phyloP scores from a whole-genome alignment of 1,139 yeast genomes.

The Debaryomyces sp. region DNA sequence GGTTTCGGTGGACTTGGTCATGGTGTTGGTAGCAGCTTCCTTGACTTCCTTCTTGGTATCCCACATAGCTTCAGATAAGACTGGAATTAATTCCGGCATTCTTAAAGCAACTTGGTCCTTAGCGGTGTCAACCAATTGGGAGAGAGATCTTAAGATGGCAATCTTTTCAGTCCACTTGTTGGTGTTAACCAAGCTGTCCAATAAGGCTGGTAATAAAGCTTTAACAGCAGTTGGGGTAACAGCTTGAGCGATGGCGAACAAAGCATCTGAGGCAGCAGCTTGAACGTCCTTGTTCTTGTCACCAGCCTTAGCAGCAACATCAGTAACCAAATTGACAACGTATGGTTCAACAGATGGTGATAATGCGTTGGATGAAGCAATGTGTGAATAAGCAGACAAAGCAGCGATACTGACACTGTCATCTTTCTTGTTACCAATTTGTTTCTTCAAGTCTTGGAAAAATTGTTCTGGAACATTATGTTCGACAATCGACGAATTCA shows the following conservation, averaged over 20 bases:
- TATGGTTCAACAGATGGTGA: slow-evolving; percentile 95
- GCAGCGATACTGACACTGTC: slow-evolving; percentile 68
- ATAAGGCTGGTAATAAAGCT: slow-evolving; percentile 81
- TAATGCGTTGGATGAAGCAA: slow-evolving; percentile 78
- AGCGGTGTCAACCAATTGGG: slow-evolving; percentile 91
- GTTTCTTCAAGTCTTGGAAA: slow-evolving; percentile 74
- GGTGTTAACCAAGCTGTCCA: slow-evolving; percentile 68
- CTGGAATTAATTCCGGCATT: slow-evolving; percentile 99
- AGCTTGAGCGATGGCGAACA: slow-evolving; percentile 75
- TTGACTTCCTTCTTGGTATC: slow-evolving; percentile 98
- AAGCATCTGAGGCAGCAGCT: slow-evolving; percentile 70
- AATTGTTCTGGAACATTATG: slow-evolving; percentile 96
- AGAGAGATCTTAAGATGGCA: slow-evolving; percentile 80
- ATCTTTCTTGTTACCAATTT: slow-evolving; percentile 80
- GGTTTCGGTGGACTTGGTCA: slow-evolving; percentile 95
- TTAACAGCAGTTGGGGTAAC: slow-evolving; percentile 93
- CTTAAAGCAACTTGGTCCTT: slow-evolving; percentile 95
- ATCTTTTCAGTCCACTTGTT: slow-evolving; percentile 99
- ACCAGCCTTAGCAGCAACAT: slow-evolving; percentile 79
- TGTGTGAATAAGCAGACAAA: slow-evolving; percentile 80
- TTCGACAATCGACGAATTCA: slow-evolving; percentile 96
- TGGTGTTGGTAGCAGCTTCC: slow-evolving; percentile 93
- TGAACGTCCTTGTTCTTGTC: slow-evolving; percentile 83
- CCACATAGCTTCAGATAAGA: slow-evolving; percentile 99
- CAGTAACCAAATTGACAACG: slow-evolving; percentile 73